Evolutionary conservation across 768 basidiomycete species (phyloP), one percentile per base, ranked within the genome.

Genomic region (Pleurotus eryngii): DNA sequence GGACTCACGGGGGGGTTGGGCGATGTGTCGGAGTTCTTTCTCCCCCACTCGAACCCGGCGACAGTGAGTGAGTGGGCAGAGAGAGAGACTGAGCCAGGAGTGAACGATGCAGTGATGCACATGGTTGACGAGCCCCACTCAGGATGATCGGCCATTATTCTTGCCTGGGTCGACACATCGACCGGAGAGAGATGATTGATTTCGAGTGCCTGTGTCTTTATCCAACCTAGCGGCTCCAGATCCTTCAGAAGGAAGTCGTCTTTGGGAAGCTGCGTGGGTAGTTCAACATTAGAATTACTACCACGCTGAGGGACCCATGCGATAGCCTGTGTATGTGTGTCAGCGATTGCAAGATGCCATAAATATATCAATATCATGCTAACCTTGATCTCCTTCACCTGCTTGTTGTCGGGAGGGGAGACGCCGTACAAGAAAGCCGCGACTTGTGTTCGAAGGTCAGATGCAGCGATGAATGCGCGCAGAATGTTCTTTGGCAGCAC

Each of bases 251-350:
- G 73, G 79, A 90, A 93, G 67, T 98, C 95, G 65, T 98, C 95
- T 70, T 91, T 90, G 6, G 97, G 97, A 40, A 98, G 76, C 65
- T 92, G 87, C 38, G 81, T 72, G 15, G 97, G 96, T 39, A 98
- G 79, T 72, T 99, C 97, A 40, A 99, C 87, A 45, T 84, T 86
- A 70, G 93, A 95, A 72, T 98, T 98, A 68, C 89, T 93, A 35
- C 97, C 96, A 27, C 95, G 85, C 68, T 99, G 97, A 27, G 97
- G 97, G n/a, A 93, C 84, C 89, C 95, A 95, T n/a, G 83, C 95
- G 49, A 99, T 77, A 20, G 94, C 95, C 81, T 84, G 15, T 9
- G 18, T 48, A 30, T 14, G 18, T 20, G 5, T 17, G 24, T 22
- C 46, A 59, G n/a, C 39, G 27, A 35, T 49, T 4, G n/a, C 8